Percentiles rank a stretch among this genome's conserved stretches.
These are phyloP conservation scores for Fraxinus floribunda DNA, from an alignment of 305 asterid species.

Conservation along the genomic window DNA sequence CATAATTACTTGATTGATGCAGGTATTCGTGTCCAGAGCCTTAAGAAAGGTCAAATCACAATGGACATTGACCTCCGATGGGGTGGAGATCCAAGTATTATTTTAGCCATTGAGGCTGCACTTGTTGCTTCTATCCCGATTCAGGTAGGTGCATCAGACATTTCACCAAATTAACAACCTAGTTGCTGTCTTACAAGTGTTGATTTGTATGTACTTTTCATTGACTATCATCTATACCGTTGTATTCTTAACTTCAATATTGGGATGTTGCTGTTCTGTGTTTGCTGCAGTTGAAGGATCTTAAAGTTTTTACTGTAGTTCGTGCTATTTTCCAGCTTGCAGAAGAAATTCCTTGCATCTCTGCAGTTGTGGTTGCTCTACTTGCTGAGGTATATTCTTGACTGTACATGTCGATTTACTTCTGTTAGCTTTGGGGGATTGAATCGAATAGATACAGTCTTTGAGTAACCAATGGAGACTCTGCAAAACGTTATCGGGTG, in stretches of 20 bases:
- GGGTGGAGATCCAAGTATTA: slow-evolving; percentile 98
- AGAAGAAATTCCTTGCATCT: slow-evolving; percentile 97
- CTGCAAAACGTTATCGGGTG: background rate
- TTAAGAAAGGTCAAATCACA: slow-evolving; percentile 94
- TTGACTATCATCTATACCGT: background rate
- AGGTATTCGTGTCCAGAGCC: slow-evolving; percentile 99
- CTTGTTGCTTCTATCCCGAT: slow-evolving; percentile 91
- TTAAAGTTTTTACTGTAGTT: slow-evolving; percentile 87
- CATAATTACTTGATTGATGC: slow-evolving; percentile 32
- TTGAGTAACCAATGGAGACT: background rate
- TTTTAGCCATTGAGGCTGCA: slow-evolving; percentile 96
- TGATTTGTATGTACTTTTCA: background rate
- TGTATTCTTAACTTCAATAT: background rate
- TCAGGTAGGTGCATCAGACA: slow-evolving; percentile 55
- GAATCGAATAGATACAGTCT: slow-evolving; percentile 2
- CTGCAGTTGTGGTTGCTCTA: slow-evolving; percentile 97
- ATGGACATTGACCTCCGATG: slow-evolving; percentile 98
- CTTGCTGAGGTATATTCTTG: slow-evolving; percentile 75
- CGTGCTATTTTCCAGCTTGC: slow-evolving; percentile 95
- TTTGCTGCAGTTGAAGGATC: slow-evolving; percentile 89
- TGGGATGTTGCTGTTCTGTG: slow-evolving; percentile 11
- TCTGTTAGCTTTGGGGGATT: background rate
- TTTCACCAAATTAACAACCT: background rate
- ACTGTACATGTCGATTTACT: slow-evolving; percentile 10
- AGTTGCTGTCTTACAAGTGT: background rate